Evolutionary conservation across 2,329 filamentous ascomycete genomes (phyloP), one percentile per base, ranked within the genome.

Genomic region (Falciphora oryzae): DNA sequence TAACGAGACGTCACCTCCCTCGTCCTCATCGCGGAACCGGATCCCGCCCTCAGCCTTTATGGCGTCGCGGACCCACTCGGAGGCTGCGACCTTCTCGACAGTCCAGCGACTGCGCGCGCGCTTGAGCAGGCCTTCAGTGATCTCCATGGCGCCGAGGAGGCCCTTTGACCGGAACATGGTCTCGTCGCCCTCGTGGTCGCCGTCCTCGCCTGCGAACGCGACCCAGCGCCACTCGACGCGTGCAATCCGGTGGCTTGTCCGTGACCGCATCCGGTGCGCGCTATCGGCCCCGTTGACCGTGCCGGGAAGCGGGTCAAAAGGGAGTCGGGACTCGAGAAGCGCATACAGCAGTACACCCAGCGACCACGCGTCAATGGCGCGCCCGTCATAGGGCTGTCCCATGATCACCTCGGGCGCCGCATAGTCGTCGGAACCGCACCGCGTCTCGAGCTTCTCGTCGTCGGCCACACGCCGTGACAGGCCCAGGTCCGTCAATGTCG

Each of bases 361-460:
- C 0, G 94, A 96, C 95, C 95, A 99, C 13, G 92, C 93, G 73
- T 99, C 95, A 0, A 91, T 97, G 1, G 89, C 86, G 53, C 92
- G 91, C 38, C 95, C 95, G 74, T 98, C 93, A 73, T 99, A 99
- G 10, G 92, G 87, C 73, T 97, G 92, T 29, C 94, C 94, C 82
- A 99, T 92, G 64, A 99, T 89, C 59, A 99, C 93, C 75, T 99
- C 95, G 0, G 95, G 95, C 0, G 95, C 94, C 1, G 94, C 94
- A 74, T 99, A 99, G 77, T 99, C 95, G 77, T 98, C 95, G 57
- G 91, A 96, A 38, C 95, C 95, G 75, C 95, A 99, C 13, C 95
- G 87, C 1, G 94, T 98, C 67, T 91, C 91, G n/a, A 99, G 84
- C 66, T 94, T 89, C 69, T 96, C 92, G 63, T 92, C 92, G 67